Base-by-base conservation (phyloP, 768 basidiomycete species). In the Rhizopogon rudus region DNA sequence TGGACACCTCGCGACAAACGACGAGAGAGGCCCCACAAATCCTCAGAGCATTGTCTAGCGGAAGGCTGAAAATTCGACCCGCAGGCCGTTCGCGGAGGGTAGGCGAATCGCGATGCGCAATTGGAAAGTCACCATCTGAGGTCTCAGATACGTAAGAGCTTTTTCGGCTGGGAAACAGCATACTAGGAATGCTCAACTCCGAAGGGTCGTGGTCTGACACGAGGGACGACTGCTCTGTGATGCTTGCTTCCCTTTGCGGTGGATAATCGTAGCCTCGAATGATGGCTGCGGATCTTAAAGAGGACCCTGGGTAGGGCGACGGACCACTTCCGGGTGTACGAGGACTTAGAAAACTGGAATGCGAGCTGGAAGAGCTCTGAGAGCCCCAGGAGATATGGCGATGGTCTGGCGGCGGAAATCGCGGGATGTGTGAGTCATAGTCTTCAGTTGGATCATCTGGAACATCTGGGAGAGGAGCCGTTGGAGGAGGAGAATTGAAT, bases 21-120 rank as follows among this genome's bases (percentile, higher is more conserved):
- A 59, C 54, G 1, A 12, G 44, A 6, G 66, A 61, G 12, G 41
- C 61, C 3, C 59, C 60, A 14, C 59, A 70, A 0, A 49, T 40
- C 8, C 16, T 55, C 40, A 69, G 29, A 2, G 53, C 66, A 33
- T 51, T 64, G 6, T 68, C 66, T 20, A 69, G 68, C 35, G 20
- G 33, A 6, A 60, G 49, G 14, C 61, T 49, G 37, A 49, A 25
- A 25, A 25, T 22, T 3, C 5, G 35, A n/a, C 20, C 10, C 1
- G 9, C 1, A 37, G 33, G 1, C 1, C 35, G 48, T 9, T 49
- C 48, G 20, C 35, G 35, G 14, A 37, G 48, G 6, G 22, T 39
- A 20, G 42, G 10, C 3, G 49, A 49, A 28, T 51, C 55, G 44
- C 44, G 8, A 48, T 66, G 65, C 3, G 66, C 54, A 52, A 61